Percentiles rank a stretch among this genome's conserved stretches.
Conservation (phyloP, 2,329 filamentous ascomycete species). For the Fusarium sp. region DNA sequence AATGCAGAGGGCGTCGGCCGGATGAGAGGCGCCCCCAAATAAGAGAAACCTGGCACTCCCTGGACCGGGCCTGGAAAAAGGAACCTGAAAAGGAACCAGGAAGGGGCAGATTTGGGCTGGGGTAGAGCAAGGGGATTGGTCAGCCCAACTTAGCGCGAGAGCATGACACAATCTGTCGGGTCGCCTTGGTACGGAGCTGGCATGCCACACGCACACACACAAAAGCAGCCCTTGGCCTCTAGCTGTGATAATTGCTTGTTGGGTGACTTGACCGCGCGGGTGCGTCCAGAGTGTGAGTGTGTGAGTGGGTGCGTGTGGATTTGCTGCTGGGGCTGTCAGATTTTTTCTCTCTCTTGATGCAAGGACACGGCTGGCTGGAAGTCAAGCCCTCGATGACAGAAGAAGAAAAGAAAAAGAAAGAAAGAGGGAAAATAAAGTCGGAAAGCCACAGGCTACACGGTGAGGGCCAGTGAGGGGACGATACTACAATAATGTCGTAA, state of each 20-base stretch:
- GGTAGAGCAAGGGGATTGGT: conserved; percentile 45
- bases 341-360: neutral
- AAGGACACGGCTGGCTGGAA: neutral
- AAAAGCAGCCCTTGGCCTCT: neutral
- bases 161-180: conserved; percentile 52
- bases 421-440: neutral
- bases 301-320: conserved; percentile 18
- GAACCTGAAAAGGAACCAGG: conserved; percentile 42
- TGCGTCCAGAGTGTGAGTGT: neutral
- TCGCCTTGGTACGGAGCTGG: conserved; percentile 38
- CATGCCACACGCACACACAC: conserved; percentile 9
- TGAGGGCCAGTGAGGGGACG: neutral
- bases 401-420: conserved; percentile 9
- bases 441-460: neutral
- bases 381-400: neutral
- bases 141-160: conserved; percentile 40
- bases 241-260: neutral
- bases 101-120: conserved; percentile 45
- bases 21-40: conserved; percentile 33
- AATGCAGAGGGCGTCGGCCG: conserved; percentile 6
- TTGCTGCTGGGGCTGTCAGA: conserved; percentile 1
- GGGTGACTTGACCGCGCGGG: neutral
- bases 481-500: conserved; percentile 15
- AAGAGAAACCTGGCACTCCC: conserved; percentile 32
- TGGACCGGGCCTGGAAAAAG: conserved; percentile 25